Base-by-base conservation (phyloP, 2,329 filamentous ascomycete genomes). In the Xylariomycetidae sp. region DNA sequence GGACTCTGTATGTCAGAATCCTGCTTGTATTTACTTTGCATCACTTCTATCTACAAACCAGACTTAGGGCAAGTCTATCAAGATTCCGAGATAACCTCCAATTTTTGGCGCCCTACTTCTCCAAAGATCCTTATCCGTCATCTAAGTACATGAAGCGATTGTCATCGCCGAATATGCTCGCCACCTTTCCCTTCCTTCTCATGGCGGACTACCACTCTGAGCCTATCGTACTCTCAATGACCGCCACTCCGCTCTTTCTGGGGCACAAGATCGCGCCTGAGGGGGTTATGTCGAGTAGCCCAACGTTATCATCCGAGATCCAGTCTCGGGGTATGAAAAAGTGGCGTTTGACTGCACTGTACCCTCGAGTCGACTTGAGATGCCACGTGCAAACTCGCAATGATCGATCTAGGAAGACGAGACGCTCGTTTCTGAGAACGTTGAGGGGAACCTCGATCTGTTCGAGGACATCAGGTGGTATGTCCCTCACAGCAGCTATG, bases 311-410 rank as follows among this genome's bases (percentile, higher is more conserved):
- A 8, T 31, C 32, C 4, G 38, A 46, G 10, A 50, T 30, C 49
- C 47, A 51, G 37, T 51, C 47, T 2, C 37, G 36, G 4, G 49
- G 49, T 5, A 51, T 14, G 18, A 50, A 51, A 28, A 50, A 51
- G 27, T 51, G 45, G 11, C 41, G 34, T n/a, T 20, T 42, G 4
- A 45, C 22, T 28, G 17, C 4, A 15, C 19, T 6, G 27, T n/a
- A 14, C 18, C 27, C 1, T 25, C 17, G 5, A 17, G 6, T 7
- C 42, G 16, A 4, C 33, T 18, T 8, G 36, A 23, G 9, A 44
- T 47, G 30, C 49, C 20, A 23, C n/a, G 20, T 23, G n/a, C 20
- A 23, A 8, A 48, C 6, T 50, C 41, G 41, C 41, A 49, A 25
- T 48, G 34, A 10, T 34, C 36, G 16, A 29, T 48, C 45, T 14